Percentiles rank a stretch among this genome's conserved stretches.
These are phyloP conservation scores for Penicillium bovifimosum DNA, from an alignment of 495 filamentous ascomycete species.

Conservation along the genomic window DNA sequence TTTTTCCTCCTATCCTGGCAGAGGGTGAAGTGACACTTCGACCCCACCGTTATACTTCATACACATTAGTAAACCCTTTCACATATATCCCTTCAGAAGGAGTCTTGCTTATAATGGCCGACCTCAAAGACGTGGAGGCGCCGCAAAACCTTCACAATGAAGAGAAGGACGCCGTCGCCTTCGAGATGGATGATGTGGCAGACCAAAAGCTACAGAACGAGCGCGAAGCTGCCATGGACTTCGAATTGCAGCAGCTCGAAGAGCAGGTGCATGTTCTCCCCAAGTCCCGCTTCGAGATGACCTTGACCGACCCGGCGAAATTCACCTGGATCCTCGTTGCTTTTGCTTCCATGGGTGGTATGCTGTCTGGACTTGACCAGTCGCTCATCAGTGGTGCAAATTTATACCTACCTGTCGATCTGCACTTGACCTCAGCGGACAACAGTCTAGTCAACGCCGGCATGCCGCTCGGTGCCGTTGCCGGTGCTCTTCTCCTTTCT, in stretches of 20 bases:
- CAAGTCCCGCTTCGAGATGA: constrained; percentile 27
- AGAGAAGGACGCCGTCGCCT: constrained; percentile 21
- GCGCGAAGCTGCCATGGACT: constrained; percentile 35
- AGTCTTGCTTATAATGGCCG: constrained; percentile 21
- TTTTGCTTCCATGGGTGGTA: constrained; percentile 57
- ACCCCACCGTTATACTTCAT: constrained; percentile 1
- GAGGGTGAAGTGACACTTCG: background rate
- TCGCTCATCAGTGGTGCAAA: constrained; percentile 57
- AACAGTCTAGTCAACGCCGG: constrained; percentile 52
- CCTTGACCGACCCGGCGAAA: constrained; percentile 32
- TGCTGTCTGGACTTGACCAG: constrained; percentile 59
- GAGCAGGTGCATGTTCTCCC: constrained; percentile 24
- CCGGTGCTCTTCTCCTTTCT: constrained; percentile 52
- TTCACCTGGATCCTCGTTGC: constrained; percentile 58
- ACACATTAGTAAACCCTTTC: background rate
- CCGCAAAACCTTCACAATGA: constrained; percentile 25
- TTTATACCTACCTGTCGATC: constrained; percentile 46
- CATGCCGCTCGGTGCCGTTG: constrained; percentile 57
- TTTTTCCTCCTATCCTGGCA: background rate
- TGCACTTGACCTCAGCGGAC: constrained; percentile 39
- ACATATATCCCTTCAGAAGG: background rate
- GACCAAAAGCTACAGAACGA: constrained; percentile 20
- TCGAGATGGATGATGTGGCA: constrained; percentile 27
- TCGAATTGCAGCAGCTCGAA: constrained; percentile 33
- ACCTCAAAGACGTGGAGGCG: constrained; percentile 30